phyloP scores from a whole-genome alignment of 192 early-diverging fungal species.

The Backusella westeae region DNA sequence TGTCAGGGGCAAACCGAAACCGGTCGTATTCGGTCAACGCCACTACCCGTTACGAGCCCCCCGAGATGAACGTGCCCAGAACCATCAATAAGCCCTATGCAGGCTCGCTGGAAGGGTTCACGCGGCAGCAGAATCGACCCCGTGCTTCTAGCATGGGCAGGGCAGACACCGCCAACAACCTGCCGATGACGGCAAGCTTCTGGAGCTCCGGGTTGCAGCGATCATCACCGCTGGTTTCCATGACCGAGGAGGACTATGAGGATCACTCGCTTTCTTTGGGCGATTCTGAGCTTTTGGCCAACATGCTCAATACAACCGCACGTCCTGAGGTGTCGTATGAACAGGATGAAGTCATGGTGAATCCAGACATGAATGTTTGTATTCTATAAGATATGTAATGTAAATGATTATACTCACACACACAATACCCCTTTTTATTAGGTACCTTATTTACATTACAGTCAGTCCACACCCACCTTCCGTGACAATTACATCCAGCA shows the following conservation, averaged over 20 bases:
- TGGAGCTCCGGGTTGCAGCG: not conserved
- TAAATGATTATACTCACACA: not conserved
- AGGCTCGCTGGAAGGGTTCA: not conserved
- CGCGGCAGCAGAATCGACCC: not conserved
- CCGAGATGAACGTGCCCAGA: not conserved
- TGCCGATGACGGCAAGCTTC: not conserved
- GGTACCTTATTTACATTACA: not conserved
- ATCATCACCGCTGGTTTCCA: not conserved
- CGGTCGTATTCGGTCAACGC: constrained; percentile 29
- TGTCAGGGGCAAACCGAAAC: not conserved
- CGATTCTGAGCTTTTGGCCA: constrained; percentile 23
- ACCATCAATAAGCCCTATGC: not conserved
- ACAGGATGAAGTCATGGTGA: not conserved
- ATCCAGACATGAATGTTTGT: not conserved
- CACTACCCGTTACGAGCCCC: constrained; percentile 6
- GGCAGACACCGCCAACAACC: not conserved
- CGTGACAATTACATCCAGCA: not conserved
- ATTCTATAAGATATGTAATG: not conserved
- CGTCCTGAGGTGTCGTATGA: not conserved
- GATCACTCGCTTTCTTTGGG: constrained; percentile 9
- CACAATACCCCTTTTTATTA: not conserved
- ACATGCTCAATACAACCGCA: constrained; percentile 8
- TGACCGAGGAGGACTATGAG: constrained; percentile 1
- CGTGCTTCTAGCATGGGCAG: constrained; percentile 9
- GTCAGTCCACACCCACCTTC: not conserved